Percentiles rank a stretch among this genome's conserved stretches.
Conservation (phyloP, 345 rosid species). For the Carallia pectinifolia region DNA sequence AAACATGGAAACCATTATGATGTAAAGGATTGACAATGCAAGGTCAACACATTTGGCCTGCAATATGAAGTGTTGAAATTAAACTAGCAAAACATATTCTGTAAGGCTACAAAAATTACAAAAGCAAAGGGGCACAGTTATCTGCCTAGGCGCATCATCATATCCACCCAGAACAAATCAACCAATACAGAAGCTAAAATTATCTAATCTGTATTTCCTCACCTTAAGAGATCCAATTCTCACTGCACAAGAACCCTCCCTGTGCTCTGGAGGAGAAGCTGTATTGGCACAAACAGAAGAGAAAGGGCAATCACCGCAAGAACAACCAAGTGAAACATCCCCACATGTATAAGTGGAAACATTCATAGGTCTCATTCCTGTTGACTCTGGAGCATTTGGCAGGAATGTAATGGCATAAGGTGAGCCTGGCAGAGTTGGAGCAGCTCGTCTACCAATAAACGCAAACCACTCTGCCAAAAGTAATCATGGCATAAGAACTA, state of each 20-base stretch:
- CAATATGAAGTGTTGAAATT: conserved; percentile 30
- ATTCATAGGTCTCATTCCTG: conserved; percentile 91
- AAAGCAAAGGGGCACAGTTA: not conserved
- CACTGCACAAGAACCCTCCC: conserved; percentile 59
- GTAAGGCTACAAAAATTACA: not conserved
- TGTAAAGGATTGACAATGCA: conserved; percentile 63
- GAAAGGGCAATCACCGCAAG: conserved; percentile 95
- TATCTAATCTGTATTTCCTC: conserved; percentile 11
- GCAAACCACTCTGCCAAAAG: conserved; percentile 81
- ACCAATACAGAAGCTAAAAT: not conserved
- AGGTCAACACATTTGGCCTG: conserved; percentile 89
- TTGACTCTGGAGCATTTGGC: conserved; percentile 53
- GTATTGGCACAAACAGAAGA: conserved; percentile 67
- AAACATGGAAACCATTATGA: conserved; percentile 67
- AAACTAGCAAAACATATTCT: conserved; percentile 12
- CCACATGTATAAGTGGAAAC: conserved; percentile 76
- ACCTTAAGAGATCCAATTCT: conserved; percentile 78
- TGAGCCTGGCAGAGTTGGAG: conserved; percentile 62
- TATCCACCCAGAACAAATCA: not conserved
- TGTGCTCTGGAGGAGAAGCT: conserved; percentile 46
- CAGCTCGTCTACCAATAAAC: conserved; percentile 78
- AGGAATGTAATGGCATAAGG: conserved; percentile 74
- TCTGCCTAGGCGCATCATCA: not conserved
- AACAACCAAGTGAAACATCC: conserved; percentile 84
- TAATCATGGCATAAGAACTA: conserved; percentile 23